Base-by-base conservation (phyloP, 306 rosid genomes). In the Vigna angularis region DNA sequence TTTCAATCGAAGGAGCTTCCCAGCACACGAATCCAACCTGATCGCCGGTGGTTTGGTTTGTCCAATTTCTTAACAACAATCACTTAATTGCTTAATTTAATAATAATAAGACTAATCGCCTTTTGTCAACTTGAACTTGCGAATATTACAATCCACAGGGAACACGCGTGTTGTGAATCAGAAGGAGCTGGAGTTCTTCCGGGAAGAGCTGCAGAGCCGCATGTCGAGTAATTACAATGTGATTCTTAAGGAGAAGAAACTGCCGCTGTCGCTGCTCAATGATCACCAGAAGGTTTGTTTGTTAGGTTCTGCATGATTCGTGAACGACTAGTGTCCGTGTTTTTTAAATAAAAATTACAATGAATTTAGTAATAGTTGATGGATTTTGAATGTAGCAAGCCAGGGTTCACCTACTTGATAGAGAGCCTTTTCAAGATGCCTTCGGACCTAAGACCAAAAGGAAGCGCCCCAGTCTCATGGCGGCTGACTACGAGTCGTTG, bases 381-480 rank as follows among this genome's bases (percentile, higher is more conserved):
- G 77, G 77, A 34, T 76, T 72, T 72, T 83, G 63, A 68, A 61
- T 84, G 86, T 65, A 95, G 98, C 98, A 95, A 95, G 40, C 98
- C 8, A 87, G 95, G 82, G 97, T 92, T 81, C 98, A 95, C 81
- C 92, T 95, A 44, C 97, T 95, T 55, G 97, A 92, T 42, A 90
- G 93, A 65, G 93, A 95, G 92, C 88, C 96, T 9, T 95, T 95
- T 74, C 58, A 14, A 22, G 91, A 95, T 88, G 97, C 93, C 15
- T 94, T 94, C 81, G 97, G 97, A 75, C 93, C 95, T 3, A 94
- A 92, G 87, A 80, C 86, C 40, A 92, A 90, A 85, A 87, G 98
- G 81, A 95, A 92, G 85, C 92, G 96, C 15, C 98, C 98, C 11
- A 90, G 45, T 53, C 88, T 91, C 65, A 28, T 95, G 70, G 97